A percentile compares a stretch with the other conserved stretches of the same genome.
phyloP scores from a whole-genome alignment of 2,329 filamentous ascomycete genomes.

The Neopestalotiopsis rosae region DNA sequence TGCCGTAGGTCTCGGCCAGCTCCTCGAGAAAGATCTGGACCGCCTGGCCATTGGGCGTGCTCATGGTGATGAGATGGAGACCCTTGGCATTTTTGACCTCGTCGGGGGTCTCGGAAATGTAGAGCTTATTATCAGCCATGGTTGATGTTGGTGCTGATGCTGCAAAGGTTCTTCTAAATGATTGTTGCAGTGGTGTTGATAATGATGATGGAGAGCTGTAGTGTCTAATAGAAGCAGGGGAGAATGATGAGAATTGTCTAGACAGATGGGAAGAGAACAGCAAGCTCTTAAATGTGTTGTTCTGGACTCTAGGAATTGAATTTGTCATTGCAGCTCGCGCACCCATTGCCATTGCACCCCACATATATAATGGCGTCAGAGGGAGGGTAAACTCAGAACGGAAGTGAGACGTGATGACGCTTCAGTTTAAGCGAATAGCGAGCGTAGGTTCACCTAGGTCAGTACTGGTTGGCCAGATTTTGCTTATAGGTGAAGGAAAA shows the following conservation, averaged over 20 bases:
- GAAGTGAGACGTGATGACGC: background rate
- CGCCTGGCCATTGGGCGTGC: constrained; percentile 30
- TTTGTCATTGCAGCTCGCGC: constrained; percentile 9
- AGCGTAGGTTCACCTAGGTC: too few relatives aligned
- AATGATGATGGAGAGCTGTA: background rate
- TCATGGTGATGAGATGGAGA: constrained; percentile 31
- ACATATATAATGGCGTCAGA: constrained; percentile 4
- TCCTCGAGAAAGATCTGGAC: constrained; percentile 46
- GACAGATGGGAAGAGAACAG: background rate
- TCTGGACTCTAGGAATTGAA: background rate
- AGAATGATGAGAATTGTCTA: background rate
- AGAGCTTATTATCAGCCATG: constrained; percentile 29
- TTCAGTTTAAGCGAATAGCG: too few relatives aligned
- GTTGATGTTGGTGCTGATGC: background rate
- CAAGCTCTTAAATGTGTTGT: background rate
- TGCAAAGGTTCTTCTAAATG: background rate
- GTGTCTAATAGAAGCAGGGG: too few relatives aligned
- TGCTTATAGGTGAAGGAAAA: too few relatives aligned
- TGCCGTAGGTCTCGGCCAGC: constrained; percentile 54
- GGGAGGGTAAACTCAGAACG: background rate
- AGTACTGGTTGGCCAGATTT: too few relatives aligned
- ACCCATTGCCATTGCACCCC: background rate
- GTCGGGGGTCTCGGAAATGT: constrained; percentile 29
- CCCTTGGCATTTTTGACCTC: constrained; percentile 28
- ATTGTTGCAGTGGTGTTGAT: background rate